These are phyloP conservation scores for Ustilago nuda DNA, from an alignment of 1,284 basidiomycete genomes.

Conservation along the genomic window DNA sequence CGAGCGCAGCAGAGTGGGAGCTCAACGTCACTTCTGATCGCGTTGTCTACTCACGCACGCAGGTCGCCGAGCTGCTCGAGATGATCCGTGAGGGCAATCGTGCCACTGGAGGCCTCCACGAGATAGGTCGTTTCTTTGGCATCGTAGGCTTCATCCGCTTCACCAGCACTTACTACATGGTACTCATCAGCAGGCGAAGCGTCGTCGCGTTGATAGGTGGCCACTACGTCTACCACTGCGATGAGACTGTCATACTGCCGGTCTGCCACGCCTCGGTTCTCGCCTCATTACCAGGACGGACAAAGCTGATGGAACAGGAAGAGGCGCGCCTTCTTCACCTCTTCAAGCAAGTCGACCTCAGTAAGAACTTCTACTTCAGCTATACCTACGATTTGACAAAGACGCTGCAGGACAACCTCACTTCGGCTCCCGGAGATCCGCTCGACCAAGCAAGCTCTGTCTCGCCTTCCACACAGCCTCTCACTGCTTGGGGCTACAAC, in stretches of 20 bases:
- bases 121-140: conserved; percentile 73
- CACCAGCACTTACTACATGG: conserved; percentile 69
- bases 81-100: conserved; percentile 96
- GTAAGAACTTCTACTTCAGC: conserved; percentile 99
- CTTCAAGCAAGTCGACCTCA: conserved; percentile 98
- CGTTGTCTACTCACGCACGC: conserved; percentile 81
- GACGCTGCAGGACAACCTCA: conserved; percentile 93
- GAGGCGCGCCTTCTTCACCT: conserved; percentile 77
- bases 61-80: conserved; percentile 88
- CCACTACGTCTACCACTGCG: conserved; percentile 97
- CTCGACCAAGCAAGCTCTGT: conserved; percentile 67
- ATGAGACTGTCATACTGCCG: conserved; percentile 86
- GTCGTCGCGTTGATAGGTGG: conserved; percentile 94
- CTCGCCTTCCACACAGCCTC: conserved; percentile 34
- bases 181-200: conserved; percentile 84
- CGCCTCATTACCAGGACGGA: conserved; percentile 53
- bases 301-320: conserved; percentile 64
- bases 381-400: conserved; percentile 95
- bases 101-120: conserved; percentile 85
- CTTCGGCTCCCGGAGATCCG: conserved; percentile 66
- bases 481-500: conserved; percentile 75
- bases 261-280: conserved; percentile 61
- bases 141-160: conserved; percentile 73
- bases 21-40: conserved; percentile 63
- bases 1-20: conserved; percentile 46